phyloP scores from a whole-genome alignment of 108 stramenopile species.

The Fistulifera pelliculosa region DNA sequence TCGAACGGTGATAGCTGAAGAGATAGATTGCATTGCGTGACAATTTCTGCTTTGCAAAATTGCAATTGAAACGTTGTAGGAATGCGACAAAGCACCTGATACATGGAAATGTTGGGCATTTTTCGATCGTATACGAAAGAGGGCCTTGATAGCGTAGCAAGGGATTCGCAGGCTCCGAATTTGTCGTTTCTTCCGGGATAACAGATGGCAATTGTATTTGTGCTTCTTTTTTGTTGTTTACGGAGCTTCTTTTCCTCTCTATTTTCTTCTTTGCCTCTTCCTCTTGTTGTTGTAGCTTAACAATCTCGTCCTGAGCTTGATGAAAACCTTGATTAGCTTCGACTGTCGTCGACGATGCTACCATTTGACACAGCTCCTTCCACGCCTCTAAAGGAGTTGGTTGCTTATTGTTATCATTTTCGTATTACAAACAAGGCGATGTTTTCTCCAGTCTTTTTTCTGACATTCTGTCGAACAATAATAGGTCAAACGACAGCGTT shows the following conservation, averaged over 20 bases:
- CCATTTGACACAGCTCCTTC: background rate
- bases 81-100: background rate
- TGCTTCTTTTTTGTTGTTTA: background rate
- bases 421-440: conserved; percentile 3
- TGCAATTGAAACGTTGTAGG: background rate
- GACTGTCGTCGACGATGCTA: conserved; percentile 1
- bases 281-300: background rate
- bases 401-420: too few species aligned
- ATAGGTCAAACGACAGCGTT: conserved; percentile 14
- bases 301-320: background rate
- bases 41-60: too few species aligned
- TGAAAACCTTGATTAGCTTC: conserved; percentile 5
- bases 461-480: conserved; percentile 41
- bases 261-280: background rate
- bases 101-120: conserved; percentile 5
- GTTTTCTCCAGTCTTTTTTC: conserved; percentile 22
- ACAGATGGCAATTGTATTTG: background rate
- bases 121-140: conserved; percentile 9
- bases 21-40: too few species aligned
- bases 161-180: background rate
- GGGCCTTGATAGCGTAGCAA: background rate
- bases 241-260: background rate
- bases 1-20: too few species aligned
- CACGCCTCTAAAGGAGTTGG: background rate
- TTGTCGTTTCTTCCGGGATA: background rate